These are phyloP conservation scores for Carex parvula DNA, from an alignment of 176 grass and related monocot species.

Conservation along the genomic window DNA sequence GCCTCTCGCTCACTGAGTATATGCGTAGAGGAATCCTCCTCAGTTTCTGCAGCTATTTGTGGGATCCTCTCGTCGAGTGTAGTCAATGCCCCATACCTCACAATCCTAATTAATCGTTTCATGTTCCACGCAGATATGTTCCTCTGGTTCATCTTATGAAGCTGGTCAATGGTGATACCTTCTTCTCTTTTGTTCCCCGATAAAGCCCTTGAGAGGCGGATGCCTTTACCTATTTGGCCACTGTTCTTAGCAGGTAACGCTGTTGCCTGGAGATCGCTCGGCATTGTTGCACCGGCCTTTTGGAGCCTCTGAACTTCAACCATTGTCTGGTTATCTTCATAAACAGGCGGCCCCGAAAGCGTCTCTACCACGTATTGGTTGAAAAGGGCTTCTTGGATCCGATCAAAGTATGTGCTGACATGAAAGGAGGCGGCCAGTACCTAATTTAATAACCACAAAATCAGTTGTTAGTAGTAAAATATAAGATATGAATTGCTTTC, in stretches of 20 bases:
- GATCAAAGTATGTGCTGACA: conserved; percentile 97
- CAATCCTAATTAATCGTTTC: conserved; percentile 90
- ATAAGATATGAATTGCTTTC: background rate
- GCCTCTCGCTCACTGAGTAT: conserved; percentile 89
- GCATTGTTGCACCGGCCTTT: conserved; percentile 56
- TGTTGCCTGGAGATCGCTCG: conserved; percentile 47
- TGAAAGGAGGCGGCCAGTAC: conserved; percentile 87
- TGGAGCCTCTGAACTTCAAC: conserved; percentile 73
- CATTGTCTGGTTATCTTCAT: conserved; percentile 70
- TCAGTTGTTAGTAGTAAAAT: background rate
- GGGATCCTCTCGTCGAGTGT: conserved; percentile 77
- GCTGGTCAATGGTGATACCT: conserved; percentile 79
- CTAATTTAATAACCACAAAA: conserved; percentile 9
- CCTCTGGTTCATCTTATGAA: conserved; percentile 80
- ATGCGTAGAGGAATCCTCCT: conserved; percentile 47
- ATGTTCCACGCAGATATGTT: conserved; percentile 97
- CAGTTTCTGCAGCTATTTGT: conserved; percentile 24
- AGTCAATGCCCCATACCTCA: conserved; percentile 60
- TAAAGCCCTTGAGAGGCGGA: conserved; percentile 26
- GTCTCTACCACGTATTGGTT: conserved; percentile 97
- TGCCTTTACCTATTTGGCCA: conserved; percentile 31
- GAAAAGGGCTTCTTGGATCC: conserved; percentile 92
- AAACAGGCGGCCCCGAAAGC: conserved; percentile 65
- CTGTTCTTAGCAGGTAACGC: conserved; percentile 35
- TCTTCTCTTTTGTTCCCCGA: conserved; percentile 52